phyloP scores from a whole-genome alignment of 495 filamentous ascomycete species.

The Xylaria cubensis region DNA sequence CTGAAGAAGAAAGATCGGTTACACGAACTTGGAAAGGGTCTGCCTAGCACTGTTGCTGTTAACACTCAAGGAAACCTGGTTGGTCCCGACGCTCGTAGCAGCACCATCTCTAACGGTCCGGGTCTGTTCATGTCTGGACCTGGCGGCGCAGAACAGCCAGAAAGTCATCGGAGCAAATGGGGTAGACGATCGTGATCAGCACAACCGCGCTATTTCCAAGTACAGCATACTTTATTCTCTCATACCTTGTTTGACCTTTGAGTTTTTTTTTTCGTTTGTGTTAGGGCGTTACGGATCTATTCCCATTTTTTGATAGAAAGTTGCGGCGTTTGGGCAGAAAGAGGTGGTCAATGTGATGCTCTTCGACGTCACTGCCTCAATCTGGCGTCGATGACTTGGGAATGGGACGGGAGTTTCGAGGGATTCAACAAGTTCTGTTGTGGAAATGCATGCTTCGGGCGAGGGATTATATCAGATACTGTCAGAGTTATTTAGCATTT shows the following conservation, averaged over 20 bases:
- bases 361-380: neutral
- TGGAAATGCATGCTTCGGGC: slow-evolving; percentile 9
- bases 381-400: neutral
- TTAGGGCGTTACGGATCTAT: slow-evolving; percentile 17
- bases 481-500: slow-evolving; percentile 2
- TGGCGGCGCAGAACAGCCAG: slow-evolving; percentile 29
- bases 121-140: slow-evolving; percentile 42
- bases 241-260: neutral
- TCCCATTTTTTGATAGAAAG: slow-evolving; percentile 15
- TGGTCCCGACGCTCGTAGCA: slow-evolving; percentile 38
- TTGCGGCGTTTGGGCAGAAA: slow-evolving; percentile 18
- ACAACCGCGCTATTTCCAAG: neutral
- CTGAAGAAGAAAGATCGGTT: slow-evolving; percentile 58
- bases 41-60: slow-evolving; percentile 39
- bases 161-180: slow-evolving; percentile 29
- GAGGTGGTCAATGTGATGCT: neutral
- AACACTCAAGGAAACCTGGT: slow-evolving; percentile 44
- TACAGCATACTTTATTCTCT: neutral
- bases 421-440: slow-evolving; percentile 8
- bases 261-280: neutral
- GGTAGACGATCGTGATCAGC: slow-evolving; percentile 19
- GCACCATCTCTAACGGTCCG: slow-evolving; percentile 31
- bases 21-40: slow-evolving; percentile 53
- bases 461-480: neutral
- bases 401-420: slow-evolving; percentile 11